Base-by-base conservation (phyloP, 768 basidiomycete genomes). In the Mycena venus region DNA sequence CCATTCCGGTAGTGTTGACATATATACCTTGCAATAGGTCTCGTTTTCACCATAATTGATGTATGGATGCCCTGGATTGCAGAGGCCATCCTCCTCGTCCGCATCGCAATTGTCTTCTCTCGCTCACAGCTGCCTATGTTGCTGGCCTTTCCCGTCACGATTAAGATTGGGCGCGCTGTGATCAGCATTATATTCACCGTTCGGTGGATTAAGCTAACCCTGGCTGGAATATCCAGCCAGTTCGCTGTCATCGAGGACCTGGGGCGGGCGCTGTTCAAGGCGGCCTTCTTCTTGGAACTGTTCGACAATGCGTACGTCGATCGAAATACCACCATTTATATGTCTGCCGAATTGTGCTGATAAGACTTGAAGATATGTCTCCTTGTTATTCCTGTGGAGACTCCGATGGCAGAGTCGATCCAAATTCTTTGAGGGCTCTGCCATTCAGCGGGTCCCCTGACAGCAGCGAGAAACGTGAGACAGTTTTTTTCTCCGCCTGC, bases 1-100 rank as follows among this genome's bases (percentile, higher is more conserved):
- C 3, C 14, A 15, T 3, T 55, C 32, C 11, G 21, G 12, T 17
- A 53, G 29, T n/a, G 11, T 55, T 42, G 34, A 66, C 23, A 3
- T 3, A 25, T 3, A 53, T 12, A 14, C 62, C n/a, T n/a, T n/a
- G n/a, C n/a, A n/a, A 17, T 17, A 66, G 64, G 12, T 53, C n/a
- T 47, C 70, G 60, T 38, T 36, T 66, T 36, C 36, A 53, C 51
- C 4, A 27, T 66, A 10, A 3, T 66, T 9, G 49, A 66, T 15
- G 23, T 36, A 4, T 66, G 47, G 64, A 12, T 40, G 78, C 77
- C 44, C 36, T 79, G 29, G 70, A 27, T 68, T 42, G 49, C 70
- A 49, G 62, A 68, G 29, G 74, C 59, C 9, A 31, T 72, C 53
- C 70, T 72, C 31, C 7, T 75, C 1, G 40, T 75, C 23, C 65